phyloP scores from a whole-genome alignment of 768 basidiomycete species.

The Leccinum subtestaceum region DNA sequence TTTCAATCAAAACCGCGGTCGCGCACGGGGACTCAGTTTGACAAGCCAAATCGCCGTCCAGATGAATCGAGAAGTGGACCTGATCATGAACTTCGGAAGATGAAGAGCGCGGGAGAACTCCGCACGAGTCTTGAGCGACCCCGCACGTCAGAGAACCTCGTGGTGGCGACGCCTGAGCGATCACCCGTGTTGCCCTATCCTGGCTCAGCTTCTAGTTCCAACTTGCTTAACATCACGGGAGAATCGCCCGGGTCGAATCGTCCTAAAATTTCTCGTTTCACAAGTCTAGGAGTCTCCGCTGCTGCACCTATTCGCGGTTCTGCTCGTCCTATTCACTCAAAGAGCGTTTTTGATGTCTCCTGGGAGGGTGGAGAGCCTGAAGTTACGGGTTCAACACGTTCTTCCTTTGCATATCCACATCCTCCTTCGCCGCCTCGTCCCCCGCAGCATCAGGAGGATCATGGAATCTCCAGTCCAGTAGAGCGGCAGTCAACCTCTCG shows the following conservation, averaged over 20 bases:
- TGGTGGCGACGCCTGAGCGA: conserved; percentile 37
- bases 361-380: conserved; percentile 32
- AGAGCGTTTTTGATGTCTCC: conserved; percentile 50
- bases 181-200: conserved; percentile 49
- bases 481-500: conserved; percentile 28
- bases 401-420: conserved; percentile 24
- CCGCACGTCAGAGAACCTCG: conserved; percentile 24
- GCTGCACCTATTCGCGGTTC: conserved; percentile 33
- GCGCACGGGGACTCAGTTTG: conserved; percentile 30
- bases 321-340: conserved; percentile 38
- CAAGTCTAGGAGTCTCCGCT: conserved; percentile 57
- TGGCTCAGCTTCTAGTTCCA: conserved; percentile 68
- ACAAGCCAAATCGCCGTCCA: conserved; percentile 22
- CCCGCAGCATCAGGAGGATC: conserved; percentile 11
- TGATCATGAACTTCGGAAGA: conserved; percentile 68
- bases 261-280: conserved; percentile 51
- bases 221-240: conserved; percentile 44
- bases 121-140: conserved; percentile 39
- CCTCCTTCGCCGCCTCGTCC: conserved; percentile 28
- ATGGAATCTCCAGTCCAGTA: conserved; percentile 18
- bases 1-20: conserved; percentile 45
- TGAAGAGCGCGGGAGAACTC: conserved; percentile 86
- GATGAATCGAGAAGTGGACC: conserved; percentile 43
- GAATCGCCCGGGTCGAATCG: conserved; percentile 35
- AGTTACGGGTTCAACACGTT: conserved; percentile 16